Evolutionary conservation across 2,329 filamentous ascomycete species (phyloP).

Genomic region (Paracamarosporium sp.): DNA sequence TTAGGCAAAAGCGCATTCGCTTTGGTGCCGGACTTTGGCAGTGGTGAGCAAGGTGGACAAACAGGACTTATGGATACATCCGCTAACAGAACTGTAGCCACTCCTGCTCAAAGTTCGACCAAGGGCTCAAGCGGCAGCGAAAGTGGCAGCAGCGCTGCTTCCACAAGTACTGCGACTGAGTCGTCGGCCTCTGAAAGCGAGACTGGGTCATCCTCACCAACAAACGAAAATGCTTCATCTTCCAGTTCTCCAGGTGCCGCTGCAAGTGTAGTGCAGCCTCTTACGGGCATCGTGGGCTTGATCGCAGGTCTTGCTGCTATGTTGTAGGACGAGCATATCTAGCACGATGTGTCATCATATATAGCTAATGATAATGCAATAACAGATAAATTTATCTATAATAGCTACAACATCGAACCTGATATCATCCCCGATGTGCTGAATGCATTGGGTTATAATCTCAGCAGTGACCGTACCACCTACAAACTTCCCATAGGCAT

Average conservation of each 20-base stretch:
- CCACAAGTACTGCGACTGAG: not conserved
- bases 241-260: slow-evolving; percentile 1
- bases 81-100: not conserved
- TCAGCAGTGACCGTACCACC: not conserved
- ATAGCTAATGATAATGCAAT: not conserved
- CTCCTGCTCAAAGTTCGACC: not conserved
- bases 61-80: not conserved
- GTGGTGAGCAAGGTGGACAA: not conserved
- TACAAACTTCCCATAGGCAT: slow-evolving; percentile 4
- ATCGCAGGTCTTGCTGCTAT: not conserved
- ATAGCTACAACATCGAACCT: not conserved
- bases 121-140: not conserved
- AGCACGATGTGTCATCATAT: not conserved
- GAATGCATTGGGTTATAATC: too few species aligned
- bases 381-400: not conserved
- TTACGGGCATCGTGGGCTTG: not conserved
- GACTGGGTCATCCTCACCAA: not conserved
- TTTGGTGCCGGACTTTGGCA: slow-evolving; percentile 12
- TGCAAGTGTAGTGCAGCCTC: not conserved
- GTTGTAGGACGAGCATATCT: not conserved
- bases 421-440: too few species aligned
- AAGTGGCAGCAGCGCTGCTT: not conserved
- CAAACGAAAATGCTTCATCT: not conserved
- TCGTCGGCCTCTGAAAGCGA: not conserved
- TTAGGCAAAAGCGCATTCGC: slow-evolving; percentile 19